These are phyloP conservation scores for Scytalidium sp. DNA, from an alignment of 2,329 filamentous ascomycete genomes.

Conservation along the genomic window DNA sequence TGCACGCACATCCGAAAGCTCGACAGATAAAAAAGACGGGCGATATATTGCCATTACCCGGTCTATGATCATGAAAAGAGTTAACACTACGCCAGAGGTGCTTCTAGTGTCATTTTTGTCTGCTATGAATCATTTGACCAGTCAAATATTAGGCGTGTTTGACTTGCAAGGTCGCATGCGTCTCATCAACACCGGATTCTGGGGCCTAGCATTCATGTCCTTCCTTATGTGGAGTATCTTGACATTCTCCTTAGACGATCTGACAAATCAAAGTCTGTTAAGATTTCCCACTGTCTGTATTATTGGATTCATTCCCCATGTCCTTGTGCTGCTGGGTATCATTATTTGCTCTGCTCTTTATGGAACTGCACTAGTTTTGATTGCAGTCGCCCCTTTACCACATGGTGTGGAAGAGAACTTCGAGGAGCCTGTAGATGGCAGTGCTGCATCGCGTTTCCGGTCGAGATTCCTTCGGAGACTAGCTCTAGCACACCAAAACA, in stretches of 20 bases:
- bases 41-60: conserved; percentile 51
- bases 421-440: conserved; percentile 36
- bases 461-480: conserved; percentile 58
- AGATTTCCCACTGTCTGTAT: conserved; percentile 93
- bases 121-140: conserved; percentile 81
- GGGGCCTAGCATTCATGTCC: conserved; percentile 86
- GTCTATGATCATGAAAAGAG: conserved; percentile 69
- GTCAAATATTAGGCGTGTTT: conserved; percentile 77
- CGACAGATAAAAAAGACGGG: conserved; percentile 22
- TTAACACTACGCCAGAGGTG: conserved; percentile 89
- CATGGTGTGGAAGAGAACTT: conserved; percentile 26
- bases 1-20: conserved; percentile 12
- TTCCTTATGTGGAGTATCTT: conserved; percentile 77
- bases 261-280: conserved; percentile 63
- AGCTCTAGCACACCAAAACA: conserved; percentile 73
- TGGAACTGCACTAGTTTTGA: conserved; percentile 69
- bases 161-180: conserved; percentile 76
- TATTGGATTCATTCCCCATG: conserved; percentile 89
- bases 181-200: conserved; percentile 83
- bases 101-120: conserved; percentile 86
- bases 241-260: conserved; percentile 58
- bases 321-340: conserved; percentile 83
- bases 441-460: background rate
- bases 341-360: conserved; percentile 75
- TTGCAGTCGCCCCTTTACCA: conserved; percentile 57